phyloP scores from a whole-genome alignment of 2,329 filamentous ascomycete genomes.

The Thielaviopsis musarum region DNA sequence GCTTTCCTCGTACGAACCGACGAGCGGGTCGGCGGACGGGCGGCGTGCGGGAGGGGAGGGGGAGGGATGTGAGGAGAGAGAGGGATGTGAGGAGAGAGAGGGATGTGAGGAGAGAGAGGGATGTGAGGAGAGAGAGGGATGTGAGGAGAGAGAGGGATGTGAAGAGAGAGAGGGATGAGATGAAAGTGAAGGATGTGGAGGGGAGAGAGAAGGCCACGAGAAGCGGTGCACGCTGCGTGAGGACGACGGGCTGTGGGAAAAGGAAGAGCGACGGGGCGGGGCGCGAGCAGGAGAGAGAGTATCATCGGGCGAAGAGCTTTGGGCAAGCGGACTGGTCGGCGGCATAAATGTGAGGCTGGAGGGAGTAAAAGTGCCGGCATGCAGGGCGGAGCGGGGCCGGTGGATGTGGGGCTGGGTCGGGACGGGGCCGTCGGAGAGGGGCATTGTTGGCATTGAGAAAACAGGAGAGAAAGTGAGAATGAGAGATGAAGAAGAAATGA shows the following conservation, averaged over 20 bases:
- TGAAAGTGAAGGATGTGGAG: too few species aligned
- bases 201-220: not conserved
- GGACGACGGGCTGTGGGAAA: not conserved
- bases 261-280: not conserved
- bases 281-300: too few species aligned
- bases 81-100: conserved; percentile 54
- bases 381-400: conserved; percentile 61
- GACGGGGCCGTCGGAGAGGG: not conserved
- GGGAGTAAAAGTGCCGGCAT: conserved; percentile 47
- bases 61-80: conserved; percentile 41
- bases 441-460: not conserved
- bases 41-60: conserved; percentile 46
- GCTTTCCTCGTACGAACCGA: conserved; percentile 94
- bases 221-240: not conserved
- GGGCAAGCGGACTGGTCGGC: conserved; percentile 81
- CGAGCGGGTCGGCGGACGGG: conserved; percentile 74
- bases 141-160: not conserved
- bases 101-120: conserved; percentile 33
- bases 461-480: not conserved
- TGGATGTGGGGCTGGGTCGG: conserved; percentile 39
- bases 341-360: conserved; percentile 52
- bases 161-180: not conserved
- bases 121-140: not conserved
- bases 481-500: not conserved
- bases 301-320: conserved; percentile 74